These are phyloP conservation scores for Ramaria sp. DNA, from an alignment of 768 basidiomycete genomes.

Conservation along the genomic window DNA sequence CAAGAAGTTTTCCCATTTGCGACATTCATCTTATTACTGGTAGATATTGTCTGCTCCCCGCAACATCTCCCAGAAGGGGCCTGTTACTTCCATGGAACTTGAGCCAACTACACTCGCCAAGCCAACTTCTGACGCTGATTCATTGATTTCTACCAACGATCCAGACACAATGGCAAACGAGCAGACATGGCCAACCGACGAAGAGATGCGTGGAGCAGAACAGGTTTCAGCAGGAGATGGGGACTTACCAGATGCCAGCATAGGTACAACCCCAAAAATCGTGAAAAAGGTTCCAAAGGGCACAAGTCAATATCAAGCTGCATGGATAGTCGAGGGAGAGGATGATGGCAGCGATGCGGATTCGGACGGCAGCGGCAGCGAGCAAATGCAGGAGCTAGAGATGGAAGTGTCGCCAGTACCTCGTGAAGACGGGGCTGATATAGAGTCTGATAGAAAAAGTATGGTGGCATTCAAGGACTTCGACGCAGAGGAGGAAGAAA, in stretches of 20 bases:
- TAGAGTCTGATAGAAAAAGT: constrained; percentile 43
- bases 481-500: constrained; percentile 73
- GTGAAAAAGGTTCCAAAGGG: constrained; percentile 88
- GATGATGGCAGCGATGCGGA: constrained; percentile 36
- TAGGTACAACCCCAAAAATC: constrained; percentile 67
- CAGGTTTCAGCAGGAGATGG: constrained; percentile 10
- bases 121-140: constrained; percentile 62
- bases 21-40: background rate
- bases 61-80: constrained; percentile 27
- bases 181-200: constrained; percentile 98
- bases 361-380: constrained; percentile 14
- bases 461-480: constrained; percentile 63
- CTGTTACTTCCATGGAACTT: constrained; percentile 43
- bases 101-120: constrained; percentile 58
- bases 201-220: constrained; percentile 62
- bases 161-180: constrained; percentile 88
- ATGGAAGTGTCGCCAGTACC: constrained; percentile 43
- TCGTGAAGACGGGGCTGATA: constrained; percentile 40
- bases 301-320: constrained; percentile 93
- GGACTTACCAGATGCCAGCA: constrained; percentile 49
- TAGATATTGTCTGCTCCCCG: constrained; percentile 65
- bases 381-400: constrained; percentile 47
- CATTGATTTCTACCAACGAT: constrained; percentile 76
- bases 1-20: background rate
- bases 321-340: constrained; percentile 87